These are phyloP conservation scores for Moricandia arvensis DNA, from an alignment of 345 rosid species.

Conservation along the genomic window DNA sequence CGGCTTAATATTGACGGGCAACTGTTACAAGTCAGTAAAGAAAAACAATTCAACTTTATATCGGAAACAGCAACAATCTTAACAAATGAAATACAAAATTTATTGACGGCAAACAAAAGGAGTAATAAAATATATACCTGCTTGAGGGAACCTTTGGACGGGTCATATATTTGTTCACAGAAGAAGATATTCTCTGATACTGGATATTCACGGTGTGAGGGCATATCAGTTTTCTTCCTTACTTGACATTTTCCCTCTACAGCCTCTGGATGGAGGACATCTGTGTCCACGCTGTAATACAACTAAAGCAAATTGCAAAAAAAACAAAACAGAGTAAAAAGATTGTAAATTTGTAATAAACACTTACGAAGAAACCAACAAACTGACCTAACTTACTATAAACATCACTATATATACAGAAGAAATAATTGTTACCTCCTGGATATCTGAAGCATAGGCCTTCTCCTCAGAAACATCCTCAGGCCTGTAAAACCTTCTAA, in stretches of 20 bases:
- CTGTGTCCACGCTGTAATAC: conserved; percentile 59
- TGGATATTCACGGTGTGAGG: conserved; percentile 39
- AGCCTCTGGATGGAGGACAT: conserved; percentile 36
- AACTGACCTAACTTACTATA: neutral
- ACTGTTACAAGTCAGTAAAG: conserved; percentile 40
- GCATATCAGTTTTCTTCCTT: conserved; percentile 62
- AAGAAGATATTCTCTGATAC: conserved; percentile 66
- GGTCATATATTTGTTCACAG: conserved; percentile 73
- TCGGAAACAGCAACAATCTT: neutral
- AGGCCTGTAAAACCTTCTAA: conserved; percentile 59
- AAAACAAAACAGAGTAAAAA: neutral
- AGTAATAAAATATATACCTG: conserved; percentile 43
- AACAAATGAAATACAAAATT: neutral
- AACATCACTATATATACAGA: neutral
- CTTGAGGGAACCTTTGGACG: conserved; percentile 60
- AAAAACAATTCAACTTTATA: conserved; percentile 14
- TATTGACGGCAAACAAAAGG: neutral
- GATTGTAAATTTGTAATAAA: neutral
- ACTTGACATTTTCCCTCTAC: conserved; percentile 84
- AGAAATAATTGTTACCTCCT: conserved; percentile 44
- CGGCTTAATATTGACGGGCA: conserved; percentile 53
- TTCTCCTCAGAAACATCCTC: conserved; percentile 67
- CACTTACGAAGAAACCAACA: conserved; percentile 7
- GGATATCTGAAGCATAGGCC: conserved; percentile 60
- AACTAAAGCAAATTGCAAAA: conserved; percentile 46